phyloP scores from a whole-genome alignment of 2,329 filamentous ascomycete species.

The Verruconis gallopava region DNA sequence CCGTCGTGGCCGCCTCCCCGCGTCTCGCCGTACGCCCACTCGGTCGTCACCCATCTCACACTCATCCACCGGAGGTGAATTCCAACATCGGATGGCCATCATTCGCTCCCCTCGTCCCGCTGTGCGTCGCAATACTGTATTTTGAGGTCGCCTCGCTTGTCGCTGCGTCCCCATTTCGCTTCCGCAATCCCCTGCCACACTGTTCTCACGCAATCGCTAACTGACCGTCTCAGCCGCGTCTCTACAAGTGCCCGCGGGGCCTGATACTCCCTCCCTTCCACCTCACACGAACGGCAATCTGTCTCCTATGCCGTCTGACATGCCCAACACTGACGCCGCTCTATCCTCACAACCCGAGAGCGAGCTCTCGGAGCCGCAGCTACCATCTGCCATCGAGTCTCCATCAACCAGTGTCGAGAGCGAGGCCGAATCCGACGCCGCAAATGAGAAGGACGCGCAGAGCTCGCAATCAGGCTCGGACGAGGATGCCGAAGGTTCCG shows the following conservation, averaged over 20 bases:
- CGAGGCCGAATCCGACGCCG: conserved; percentile 27
- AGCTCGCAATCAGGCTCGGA: conserved; percentile 35
- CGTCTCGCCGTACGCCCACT: too few species aligned
- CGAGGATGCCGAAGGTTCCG: conserved; percentile 37
- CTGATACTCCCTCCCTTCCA: conserved; percentile 50
- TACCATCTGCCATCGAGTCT: conserved; percentile 12
- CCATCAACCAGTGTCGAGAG: conserved; percentile 27
- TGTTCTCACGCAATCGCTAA: conserved; percentile 21
- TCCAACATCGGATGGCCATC: too few species aligned
- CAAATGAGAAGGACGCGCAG: conserved; percentile 24
- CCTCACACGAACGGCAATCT: conserved; percentile 55
- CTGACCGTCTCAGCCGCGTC: conserved; percentile 46
- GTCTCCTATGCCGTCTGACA: conserved; percentile 41
- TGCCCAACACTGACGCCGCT: conserved; percentile 29
- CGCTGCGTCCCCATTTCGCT: conserved; percentile 24
- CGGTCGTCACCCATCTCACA: too few species aligned
- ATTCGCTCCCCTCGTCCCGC: too few species aligned
- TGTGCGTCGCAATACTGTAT: conserved; percentile 21
- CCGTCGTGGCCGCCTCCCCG: too few species aligned
- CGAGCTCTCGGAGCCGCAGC: conserved; percentile 55
- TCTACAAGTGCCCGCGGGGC: conserved; percentile 47
- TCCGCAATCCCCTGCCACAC: conserved; percentile 24
- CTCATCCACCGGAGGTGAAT: too few species aligned
- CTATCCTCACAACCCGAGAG: conserved; percentile 51
- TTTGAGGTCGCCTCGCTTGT: conserved; percentile 16